Conservation (phyloP, 306 rosid species). For the Cicer cuneatum region DNA sequence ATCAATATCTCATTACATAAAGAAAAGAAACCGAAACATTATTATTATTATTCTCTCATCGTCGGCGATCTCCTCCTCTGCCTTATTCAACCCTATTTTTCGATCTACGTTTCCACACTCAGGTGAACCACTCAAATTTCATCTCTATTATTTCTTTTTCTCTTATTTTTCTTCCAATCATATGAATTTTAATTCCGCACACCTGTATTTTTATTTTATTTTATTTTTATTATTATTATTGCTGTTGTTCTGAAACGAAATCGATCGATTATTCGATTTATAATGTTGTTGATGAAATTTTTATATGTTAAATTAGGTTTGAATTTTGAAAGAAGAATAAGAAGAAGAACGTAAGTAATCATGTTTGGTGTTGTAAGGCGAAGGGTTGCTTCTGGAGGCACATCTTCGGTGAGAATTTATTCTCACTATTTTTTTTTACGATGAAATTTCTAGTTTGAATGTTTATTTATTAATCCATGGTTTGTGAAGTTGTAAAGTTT, state of each 20-base stretch:
- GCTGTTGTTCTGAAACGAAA: background rate
- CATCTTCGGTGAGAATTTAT: conserved; percentile 54
- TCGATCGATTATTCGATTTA: background rate
- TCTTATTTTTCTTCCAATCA: background rate
- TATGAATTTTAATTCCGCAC: background rate
- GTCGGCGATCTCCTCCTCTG: conserved; percentile 5
- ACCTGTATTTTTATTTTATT: too few species aligned
- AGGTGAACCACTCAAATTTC: background rate
- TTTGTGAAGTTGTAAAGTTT: conserved; percentile 14
- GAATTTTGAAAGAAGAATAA: conserved; percentile 9
- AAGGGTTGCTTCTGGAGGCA: conserved; percentile 68
- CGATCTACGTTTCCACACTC: conserved; percentile 14
- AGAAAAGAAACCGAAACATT: background rate
- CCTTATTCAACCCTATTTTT: conserved; percentile 21
- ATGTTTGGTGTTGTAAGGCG: conserved; percentile 76
- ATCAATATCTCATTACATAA: background rate
- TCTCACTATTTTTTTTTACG: background rate
- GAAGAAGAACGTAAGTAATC: conserved; percentile 14
- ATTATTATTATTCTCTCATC: conserved; percentile 13
- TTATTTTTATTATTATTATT: background rate
- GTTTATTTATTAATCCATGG: conserved; percentile 1
- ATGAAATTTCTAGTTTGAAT: conserved; percentile 21
- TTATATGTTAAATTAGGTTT: conserved; percentile 40
- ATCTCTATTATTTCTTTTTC: background rate
- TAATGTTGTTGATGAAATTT: conserved; percentile 36